phyloP scores from a whole-genome alignment of 192 early-diverging fungal species.

The Thamnidium elegans region DNA sequence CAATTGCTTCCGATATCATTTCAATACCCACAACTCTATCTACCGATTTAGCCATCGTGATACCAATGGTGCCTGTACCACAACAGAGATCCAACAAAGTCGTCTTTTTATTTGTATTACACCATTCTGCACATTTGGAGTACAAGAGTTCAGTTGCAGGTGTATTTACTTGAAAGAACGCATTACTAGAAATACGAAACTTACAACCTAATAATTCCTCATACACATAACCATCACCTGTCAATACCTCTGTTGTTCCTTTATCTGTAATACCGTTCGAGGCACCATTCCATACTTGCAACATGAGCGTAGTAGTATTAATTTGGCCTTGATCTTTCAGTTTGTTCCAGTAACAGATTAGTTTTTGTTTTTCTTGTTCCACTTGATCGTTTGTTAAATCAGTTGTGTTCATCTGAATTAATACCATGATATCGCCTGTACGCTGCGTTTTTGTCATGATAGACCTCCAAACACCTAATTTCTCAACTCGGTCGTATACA shows the following conservation, averaged over 20 bases:
- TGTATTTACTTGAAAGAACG: constrained; percentile 84
- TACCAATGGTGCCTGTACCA: constrained; percentile 81
- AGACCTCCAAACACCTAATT: constrained; percentile 62
- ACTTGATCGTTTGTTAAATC: constrained; percentile 37
- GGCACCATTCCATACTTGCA: constrained; percentile 44
- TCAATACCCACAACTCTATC: constrained; percentile 74
- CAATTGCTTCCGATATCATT: constrained; percentile 58
- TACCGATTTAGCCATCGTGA: constrained; percentile 61
- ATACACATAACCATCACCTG: constrained; percentile 55
- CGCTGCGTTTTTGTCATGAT: constrained; percentile 54
- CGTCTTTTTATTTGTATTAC: constrained; percentile 29
- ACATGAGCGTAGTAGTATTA: constrained; percentile 48
- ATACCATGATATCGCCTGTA: constrained; percentile 64
- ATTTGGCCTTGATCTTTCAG: constrained; percentile 17
- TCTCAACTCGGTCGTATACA: constrained; percentile 33
- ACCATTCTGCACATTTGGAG: constrained; percentile 37
- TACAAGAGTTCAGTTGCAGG: constrained; percentile 66
- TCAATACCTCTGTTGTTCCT: constrained; percentile 41
- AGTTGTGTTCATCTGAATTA: constrained; percentile 59
- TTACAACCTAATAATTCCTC: constrained; percentile 62
- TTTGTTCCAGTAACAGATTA: constrained; percentile 27
- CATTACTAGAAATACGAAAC: constrained; percentile 67
- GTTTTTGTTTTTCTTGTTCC: constrained; percentile 35
- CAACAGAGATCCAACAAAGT: constrained; percentile 77
- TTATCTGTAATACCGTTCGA: constrained; percentile 54